Base-by-base conservation (phyloP, 2,329 filamentous ascomycete genomes). In the Talaromyces sp. region DNA sequence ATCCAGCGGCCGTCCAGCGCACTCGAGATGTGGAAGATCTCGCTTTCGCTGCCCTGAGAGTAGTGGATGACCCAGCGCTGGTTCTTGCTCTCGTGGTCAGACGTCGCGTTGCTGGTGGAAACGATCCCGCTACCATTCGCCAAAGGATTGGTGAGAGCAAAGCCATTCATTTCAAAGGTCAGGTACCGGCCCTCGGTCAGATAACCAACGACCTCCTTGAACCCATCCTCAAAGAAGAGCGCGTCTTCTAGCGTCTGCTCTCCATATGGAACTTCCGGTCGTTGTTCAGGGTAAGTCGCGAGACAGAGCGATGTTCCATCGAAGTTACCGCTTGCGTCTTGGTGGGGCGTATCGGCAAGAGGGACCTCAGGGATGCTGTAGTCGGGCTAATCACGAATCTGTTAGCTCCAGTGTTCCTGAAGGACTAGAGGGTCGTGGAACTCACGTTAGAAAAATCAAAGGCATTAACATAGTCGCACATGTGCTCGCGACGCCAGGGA, bases 181-280 rank as follows among this genome's bases (percentile, higher is more conserved):
- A 85, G 74, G 65, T 80, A 84, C 19, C 82, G 80, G 11, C 83
- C 83, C 67, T 85, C 83, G 5, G 81, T 84, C 28, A 85, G 71
- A 25, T 77, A 73, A 0, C 83, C 83, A 2, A 82, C 73, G 32
- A 82, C 75, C 33, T 76, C 66, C 70, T 85, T 85, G 75, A 80
- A 85, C 1, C 83, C 83, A 42, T 81, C 72, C 65, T 85, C 83
- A n/a, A 79, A 80, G 47, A 76, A 76, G 33, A 71, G 65, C 4
- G 68, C 57, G 9, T 71, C 68, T 30, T 60, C 71, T 2, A 71
- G 72, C 10, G 72, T 70, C 55, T 78, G 73, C 22, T 74, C 65
- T 11, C 75, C 77, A 66, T 84, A 85, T 0, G 83, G 83, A 2
- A 83, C 79, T 0, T 77, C 70, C 5, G 81, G 82, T 13, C 75